phyloP scores from a whole-genome alignment of 2,329 filamentous ascomycete genomes.

The Cercospora sesami region DNA sequence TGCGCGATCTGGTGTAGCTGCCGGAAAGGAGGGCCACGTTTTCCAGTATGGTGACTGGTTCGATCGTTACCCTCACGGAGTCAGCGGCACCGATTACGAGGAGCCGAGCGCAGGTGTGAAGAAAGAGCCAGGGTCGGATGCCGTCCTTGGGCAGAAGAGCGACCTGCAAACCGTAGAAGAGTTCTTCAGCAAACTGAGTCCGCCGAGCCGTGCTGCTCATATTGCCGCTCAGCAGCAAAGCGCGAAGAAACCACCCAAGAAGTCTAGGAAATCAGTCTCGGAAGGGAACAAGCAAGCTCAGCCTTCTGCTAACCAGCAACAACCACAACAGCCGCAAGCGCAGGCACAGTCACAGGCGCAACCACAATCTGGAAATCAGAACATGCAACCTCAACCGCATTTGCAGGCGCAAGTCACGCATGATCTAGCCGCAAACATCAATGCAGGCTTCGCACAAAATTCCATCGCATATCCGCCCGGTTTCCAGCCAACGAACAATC shows the following conservation, averaged over 20 bases:
- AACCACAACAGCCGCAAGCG: slow-evolving; percentile 29
- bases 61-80: slow-evolving; percentile 87
- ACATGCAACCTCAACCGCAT: not conserved
- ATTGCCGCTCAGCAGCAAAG: slow-evolving; percentile 33
- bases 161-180: slow-evolving; percentile 93
- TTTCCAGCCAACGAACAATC: slow-evolving; percentile 36
- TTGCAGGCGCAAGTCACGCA: slow-evolving; percentile 26
- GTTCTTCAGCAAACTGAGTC: slow-evolving; percentile 80
- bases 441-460: slow-evolving; percentile 41
- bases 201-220: slow-evolving; percentile 48
- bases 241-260: slow-evolving; percentile 37
- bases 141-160: slow-evolving; percentile 81
- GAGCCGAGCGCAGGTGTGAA: slow-evolving; percentile 65
- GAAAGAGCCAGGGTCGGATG: slow-evolving; percentile 80
- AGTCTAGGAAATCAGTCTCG: slow-evolving; percentile 34
- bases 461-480: slow-evolving; percentile 47
- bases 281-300: slow-evolving; percentile 26
- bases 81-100: slow-evolving; percentile 79
- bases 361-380: not conserved
- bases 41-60: slow-evolving; percentile 99
- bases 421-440: slow-evolving; percentile 27
- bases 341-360: slow-evolving; percentile 27
- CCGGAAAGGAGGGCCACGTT: slow-evolving; percentile 55
- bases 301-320: slow-evolving; percentile 25
- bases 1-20: slow-evolving; percentile 62